phyloP scores from a whole-genome alignment of 371 early-diverging fungal genomes.

The Apophysomyces trapeziformis region DNA sequence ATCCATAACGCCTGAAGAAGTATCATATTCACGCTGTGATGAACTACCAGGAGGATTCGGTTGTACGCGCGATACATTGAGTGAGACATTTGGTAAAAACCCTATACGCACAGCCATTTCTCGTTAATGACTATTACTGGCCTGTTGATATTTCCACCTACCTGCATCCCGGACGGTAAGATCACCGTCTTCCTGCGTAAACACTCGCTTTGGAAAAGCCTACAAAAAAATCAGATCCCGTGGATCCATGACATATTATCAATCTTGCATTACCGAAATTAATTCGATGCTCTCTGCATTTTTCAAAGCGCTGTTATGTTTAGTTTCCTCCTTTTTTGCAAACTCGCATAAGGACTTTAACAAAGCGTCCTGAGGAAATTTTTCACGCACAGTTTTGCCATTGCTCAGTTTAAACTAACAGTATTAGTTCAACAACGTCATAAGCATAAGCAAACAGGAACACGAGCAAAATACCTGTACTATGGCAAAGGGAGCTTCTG shows the following conservation, averaged over 20 bases:
- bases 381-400: conserved; percentile 29
- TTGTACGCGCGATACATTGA: conserved; percentile 22
- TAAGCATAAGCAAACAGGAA: not conserved
- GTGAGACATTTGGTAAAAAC: conserved; percentile 41
- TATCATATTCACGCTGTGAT: not conserved
- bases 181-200: conserved; percentile 11
- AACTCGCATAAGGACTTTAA: conserved; percentile 20
- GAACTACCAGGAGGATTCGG: not conserved
- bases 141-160: not conserved
- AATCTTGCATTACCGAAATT: conserved; percentile 15
- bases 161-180: conserved; percentile 32
- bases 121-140: not conserved
- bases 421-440: not conserved
- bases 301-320: not conserved
- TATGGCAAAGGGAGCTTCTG: conserved; percentile 12
- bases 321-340: conserved; percentile 12
- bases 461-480: conserved; percentile 26
- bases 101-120: conserved; percentile 12
- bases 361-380: conserved; percentile 20
- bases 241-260: too few relatives aligned
- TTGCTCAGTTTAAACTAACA: conserved; percentile 37
- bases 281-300: conserved; percentile 9
- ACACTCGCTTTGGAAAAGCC: conserved; percentile 22
- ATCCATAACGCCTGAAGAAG: not conserved
- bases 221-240: not conserved